phyloP scores from a whole-genome alignment of 2,329 filamentous ascomycete species.

The Emydomyces testavorans region DNA sequence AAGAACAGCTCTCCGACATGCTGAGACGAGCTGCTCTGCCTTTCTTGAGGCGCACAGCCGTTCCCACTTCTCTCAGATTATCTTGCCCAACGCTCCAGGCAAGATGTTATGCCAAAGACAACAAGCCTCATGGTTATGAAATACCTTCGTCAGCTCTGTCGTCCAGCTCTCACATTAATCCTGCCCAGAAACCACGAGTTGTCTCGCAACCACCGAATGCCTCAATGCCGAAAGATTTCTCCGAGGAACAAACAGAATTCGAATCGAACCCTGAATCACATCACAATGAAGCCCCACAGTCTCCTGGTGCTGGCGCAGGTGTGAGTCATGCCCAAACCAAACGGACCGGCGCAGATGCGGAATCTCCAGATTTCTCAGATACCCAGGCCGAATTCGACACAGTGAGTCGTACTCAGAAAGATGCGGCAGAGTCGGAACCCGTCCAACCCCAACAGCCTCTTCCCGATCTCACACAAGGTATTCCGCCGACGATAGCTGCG shows the following conservation, averaged over 20 bases:
- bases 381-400: slow-evolving; percentile 30
- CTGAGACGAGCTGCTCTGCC: slow-evolving; percentile 37
- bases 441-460: slow-evolving; percentile 51
- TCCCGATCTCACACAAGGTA: slow-evolving; percentile 85
- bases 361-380: slow-evolving; percentile 19
- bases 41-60: slow-evolving; percentile 34
- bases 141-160: slow-evolving; percentile 16
- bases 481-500: slow-evolving; percentile 77
- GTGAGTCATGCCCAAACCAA: slow-evolving; percentile 17
- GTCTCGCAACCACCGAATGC: slow-evolving; percentile 5
- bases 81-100: slow-evolving; percentile 27
- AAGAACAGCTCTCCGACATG: slow-evolving; percentile 25
- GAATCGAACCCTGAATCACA: slow-evolving; percentile 27
- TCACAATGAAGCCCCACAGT: slow-evolving; percentile 23
- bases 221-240: slow-evolving; percentile 19
- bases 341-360: slow-evolving; percentile 1
- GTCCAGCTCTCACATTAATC: slow-evolving; percentile 17
- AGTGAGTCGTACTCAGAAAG: slow-evolving; percentile 22
- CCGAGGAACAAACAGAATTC: slow-evolving; percentile 32
- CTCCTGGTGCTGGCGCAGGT: slow-evolving; percentile 19
- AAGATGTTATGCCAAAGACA: slow-evolving; percentile 33
- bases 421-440: slow-evolving; percentile 18
- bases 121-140: slow-evolving; percentile 21
- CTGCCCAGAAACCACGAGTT: slow-evolving; percentile 21
- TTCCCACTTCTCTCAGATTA: slow-evolving; percentile 27